Conservation (phyloP, 2,329 filamentous ascomycete species). For the Talaromyces marneffei region DNA sequence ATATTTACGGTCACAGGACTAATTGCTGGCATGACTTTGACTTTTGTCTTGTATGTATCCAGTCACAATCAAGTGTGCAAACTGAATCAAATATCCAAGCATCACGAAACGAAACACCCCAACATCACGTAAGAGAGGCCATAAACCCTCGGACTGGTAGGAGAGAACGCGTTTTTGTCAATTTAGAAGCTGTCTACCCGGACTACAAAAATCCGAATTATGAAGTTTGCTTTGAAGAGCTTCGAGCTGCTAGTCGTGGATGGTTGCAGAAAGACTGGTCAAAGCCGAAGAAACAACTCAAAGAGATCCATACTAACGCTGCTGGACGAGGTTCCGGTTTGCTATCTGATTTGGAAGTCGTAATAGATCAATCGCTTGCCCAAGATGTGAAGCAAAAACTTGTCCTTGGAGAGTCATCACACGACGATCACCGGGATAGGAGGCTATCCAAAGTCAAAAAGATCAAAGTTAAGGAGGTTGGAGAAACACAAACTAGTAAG, state of each 20-base stretch:
- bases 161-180: conserved; percentile 79
- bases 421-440: conserved; percentile 22
- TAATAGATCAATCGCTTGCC: conserved; percentile 23
- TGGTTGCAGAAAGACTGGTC: conserved; percentile 54
- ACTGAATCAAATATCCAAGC: conserved; percentile 37
- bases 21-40: conserved; percentile 57
- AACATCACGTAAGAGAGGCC: conserved; percentile 71
- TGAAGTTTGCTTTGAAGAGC: conserved; percentile 86
- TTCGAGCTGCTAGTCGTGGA: conserved; percentile 72
- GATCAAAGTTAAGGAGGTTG: conserved; percentile 74
- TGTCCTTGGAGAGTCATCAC: conserved; percentile 21
- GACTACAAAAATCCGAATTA: conserved; percentile 62
- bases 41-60: conserved; percentile 48
- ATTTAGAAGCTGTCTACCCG: conserved; percentile 80
- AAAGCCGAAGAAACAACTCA: conserved; percentile 47
- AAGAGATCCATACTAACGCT: conserved; percentile 44
- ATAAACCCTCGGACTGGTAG: conserved; percentile 77
- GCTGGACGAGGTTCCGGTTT: conserved; percentile 17
- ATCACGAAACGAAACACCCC: conserved; percentile 51
- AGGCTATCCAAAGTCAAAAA: conserved; percentile 52
- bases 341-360: conserved; percentile 5
- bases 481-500: conserved; percentile 85
- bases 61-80: conserved; percentile 39
- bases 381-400: conserved; percentile 30
- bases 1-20: conserved; percentile 96